Base-by-base conservation (phyloP, 2,329 filamentous ascomycete genomes). In the Fusarium concolor region DNA sequence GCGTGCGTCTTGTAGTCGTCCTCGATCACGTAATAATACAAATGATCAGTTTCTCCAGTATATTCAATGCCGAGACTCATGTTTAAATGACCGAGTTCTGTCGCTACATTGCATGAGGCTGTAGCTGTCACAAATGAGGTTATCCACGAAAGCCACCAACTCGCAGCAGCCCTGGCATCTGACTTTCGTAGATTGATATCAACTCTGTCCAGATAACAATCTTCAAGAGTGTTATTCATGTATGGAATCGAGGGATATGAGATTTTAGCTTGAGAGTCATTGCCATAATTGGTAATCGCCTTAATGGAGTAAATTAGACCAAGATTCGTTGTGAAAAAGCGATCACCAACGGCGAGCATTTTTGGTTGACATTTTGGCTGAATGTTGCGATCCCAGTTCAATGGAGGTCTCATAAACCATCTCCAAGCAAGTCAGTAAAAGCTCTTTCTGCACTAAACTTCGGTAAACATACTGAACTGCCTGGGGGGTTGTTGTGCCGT, bases 241-340 rank as follows among this genome's bases (percentile, higher is more conserved):
- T 68, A 68, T 2, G 65, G 42, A 20, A 64, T 38, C 0, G 65
- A 60, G 2, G 65, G 35, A 7, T 67, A 46, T 3, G 54, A 52
- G 3, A 8, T 35, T 10, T 18, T 7, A 9, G 29, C 17, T 18
- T 52, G 10, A 3, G 61, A 28, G 12, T 20, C 35, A 4, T 60
- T n/a, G 4, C 17, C 17, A 3, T 24, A 14, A 17, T 20, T 26
- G 0, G 28, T 41, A 3, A 68, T 62, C 4, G 54, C 44, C n/a
- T 64, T 63, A 39, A 68, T 28, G 9, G 56, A 46, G 11, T 68
- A n/a, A n/a, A 68, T 26, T 60, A 42, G 3, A 68, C 63, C 59
- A 2, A 56, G 46, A 1, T 35, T 55, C 1, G 45, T 60, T 0
- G 65, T 59, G 26, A 67, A 68, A 43, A 67, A 41, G 2, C 65